Percentiles rank a stretch among this genome's conserved stretches.
These are phyloP conservation scores for Curvularia lunata DNA, from an alignment of 2,329 filamentous ascomycete genomes.

Conservation along the genomic window DNA sequence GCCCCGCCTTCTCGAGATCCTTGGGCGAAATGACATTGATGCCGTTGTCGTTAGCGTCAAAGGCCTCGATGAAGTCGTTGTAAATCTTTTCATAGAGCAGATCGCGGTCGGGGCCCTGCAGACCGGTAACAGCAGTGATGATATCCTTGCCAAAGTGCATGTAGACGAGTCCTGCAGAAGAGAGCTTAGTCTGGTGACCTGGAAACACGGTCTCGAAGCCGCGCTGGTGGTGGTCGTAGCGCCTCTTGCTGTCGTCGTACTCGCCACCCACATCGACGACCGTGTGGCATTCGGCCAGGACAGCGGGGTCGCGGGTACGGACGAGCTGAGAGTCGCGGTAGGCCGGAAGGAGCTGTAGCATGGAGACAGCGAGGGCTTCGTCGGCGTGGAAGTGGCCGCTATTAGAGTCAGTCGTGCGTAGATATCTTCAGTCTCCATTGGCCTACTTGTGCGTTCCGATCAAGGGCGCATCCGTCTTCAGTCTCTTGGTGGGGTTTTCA, in stretches of 20 bases:
- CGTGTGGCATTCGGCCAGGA: conserved; percentile 84
- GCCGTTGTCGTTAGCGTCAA: conserved; percentile 98
- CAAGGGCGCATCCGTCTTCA: conserved; percentile 72
- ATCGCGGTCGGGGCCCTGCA: conserved; percentile 70
- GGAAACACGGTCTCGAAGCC: conserved; percentile 88
- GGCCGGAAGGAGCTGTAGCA: conserved; percentile 85
- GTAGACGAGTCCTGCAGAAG: conserved; percentile 91
- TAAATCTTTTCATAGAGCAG: conserved; percentile 89
- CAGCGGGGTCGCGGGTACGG: conserved; percentile 82
- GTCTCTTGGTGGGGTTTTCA: conserved; percentile 69
- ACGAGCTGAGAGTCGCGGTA: conserved; percentile 78
- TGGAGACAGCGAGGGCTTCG: conserved; percentile 94
- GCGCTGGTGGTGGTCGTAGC: conserved; percentile 98
- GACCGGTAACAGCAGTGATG: conserved; percentile 70
- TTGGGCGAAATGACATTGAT: conserved; percentile 80
- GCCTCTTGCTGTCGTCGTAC: conserved; percentile 77
- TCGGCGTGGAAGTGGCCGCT: conserved; percentile 98
- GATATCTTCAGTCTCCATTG: not conserved
- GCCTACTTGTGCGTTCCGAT: conserved; percentile 88
- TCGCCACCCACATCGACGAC: conserved; percentile 98
- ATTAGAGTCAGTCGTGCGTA: conserved; percentile 3
- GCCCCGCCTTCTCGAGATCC: conserved; percentile 69
- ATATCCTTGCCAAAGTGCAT: conserved; percentile 91
- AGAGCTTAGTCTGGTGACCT: conserved; percentile 82
- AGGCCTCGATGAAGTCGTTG: conserved; percentile 89